phyloP scores from a whole-genome alignment of 495 filamentous ascomycete species.

The Tetracladium marchalianum region DNA sequence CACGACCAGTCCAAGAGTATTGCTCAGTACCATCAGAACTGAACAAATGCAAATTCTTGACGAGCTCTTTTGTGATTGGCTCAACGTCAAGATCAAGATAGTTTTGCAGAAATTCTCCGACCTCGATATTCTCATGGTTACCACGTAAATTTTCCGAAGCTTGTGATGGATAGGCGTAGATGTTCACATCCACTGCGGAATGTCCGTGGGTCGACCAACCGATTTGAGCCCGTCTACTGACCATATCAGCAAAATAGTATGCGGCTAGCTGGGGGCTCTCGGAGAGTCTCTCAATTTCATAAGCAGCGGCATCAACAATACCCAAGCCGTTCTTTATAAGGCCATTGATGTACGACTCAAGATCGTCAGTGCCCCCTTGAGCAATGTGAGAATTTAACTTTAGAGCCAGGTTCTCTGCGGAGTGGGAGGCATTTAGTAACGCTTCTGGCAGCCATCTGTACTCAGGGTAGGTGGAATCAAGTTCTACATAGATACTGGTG shows the following conservation, averaged over 20 bases:
- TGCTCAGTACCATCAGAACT: not conserved
- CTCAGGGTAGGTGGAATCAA: conserved; percentile 53
- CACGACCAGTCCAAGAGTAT: conserved; percentile 10
- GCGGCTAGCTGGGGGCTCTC: conserved; percentile 36
- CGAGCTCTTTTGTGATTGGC: conserved; percentile 62
- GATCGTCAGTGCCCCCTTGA: conserved; percentile 17
- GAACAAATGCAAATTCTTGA: conserved; percentile 33
- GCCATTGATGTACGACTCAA: conserved; percentile 48
- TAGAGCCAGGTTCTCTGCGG: conserved; percentile 55
- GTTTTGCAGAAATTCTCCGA: conserved; percentile 67
- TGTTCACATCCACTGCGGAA: conserved; percentile 81
- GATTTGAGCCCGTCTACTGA: conserved; percentile 76
- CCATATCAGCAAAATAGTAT: conserved; percentile 70
- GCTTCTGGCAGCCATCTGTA: conserved; percentile 84
- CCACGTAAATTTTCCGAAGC: conserved; percentile 50
- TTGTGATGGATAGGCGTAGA: conserved; percentile 76
- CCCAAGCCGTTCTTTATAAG: conserved; percentile 61
- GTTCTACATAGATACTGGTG: conserved; percentile 29
- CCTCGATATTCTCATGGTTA: conserved; percentile 91
- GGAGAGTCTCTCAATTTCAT: conserved; percentile 61
- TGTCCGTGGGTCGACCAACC: conserved; percentile 93
- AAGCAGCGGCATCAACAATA: conserved; percentile 59
- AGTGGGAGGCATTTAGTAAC: conserved; percentile 72
- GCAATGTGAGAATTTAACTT: conserved; percentile 49
- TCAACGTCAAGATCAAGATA: conserved; percentile 77